Base-by-base conservation (phyloP, 192 early-diverging fungal genomes). In the Pilobolus umbonatus region DNA sequence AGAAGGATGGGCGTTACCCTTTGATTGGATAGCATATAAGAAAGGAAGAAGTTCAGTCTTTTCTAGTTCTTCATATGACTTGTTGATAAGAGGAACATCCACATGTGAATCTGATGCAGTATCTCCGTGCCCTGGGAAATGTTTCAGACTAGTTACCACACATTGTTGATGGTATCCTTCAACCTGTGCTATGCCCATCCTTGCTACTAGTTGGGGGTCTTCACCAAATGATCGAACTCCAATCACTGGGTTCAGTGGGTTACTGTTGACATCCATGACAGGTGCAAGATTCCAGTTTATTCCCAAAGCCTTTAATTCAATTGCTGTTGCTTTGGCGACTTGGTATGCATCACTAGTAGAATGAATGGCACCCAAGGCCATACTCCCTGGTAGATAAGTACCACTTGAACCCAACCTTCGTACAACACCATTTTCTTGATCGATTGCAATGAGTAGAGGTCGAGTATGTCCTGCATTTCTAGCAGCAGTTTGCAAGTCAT, bases 401-500 rank as follows among this genome's bases (percentile, higher is more conserved):
- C 65, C 71, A 34, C 44, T 48, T 7, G 30, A 19, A 17, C 65
- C 65, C 31, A 73, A 54, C 17, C 71, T 65, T n/a, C 65, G 65
- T 7, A 73, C 71, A 8, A 73, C 71, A 28, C 71, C 71, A 19
- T 73, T 73, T 50, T 73, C 71, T 46, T 73, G 71, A 40, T 73
- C 71, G 14, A 63, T 61, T 1, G 65, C 64, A 22, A 73, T 73
- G 4, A 73, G 44, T 12, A 73, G 31, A 4, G 71, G 71, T 10
- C 64, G 61, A 10, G 19, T 43, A 24, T 73, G 71, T 9, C 65
- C 65, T 5, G 71, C 61, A 31, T 64, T 52, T 21, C 55, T 59
- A 10, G 71, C 71, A 3, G 61, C 61, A 31, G 53, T 49, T 43
- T 73, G 71, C 3, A 73, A 43, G 9, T 39, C 25, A 15, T 34